These are phyloP conservation scores for Peniophora sp. DNA, from an alignment of 1,284 basidiomycete species.

Conservation along the genomic window DNA sequence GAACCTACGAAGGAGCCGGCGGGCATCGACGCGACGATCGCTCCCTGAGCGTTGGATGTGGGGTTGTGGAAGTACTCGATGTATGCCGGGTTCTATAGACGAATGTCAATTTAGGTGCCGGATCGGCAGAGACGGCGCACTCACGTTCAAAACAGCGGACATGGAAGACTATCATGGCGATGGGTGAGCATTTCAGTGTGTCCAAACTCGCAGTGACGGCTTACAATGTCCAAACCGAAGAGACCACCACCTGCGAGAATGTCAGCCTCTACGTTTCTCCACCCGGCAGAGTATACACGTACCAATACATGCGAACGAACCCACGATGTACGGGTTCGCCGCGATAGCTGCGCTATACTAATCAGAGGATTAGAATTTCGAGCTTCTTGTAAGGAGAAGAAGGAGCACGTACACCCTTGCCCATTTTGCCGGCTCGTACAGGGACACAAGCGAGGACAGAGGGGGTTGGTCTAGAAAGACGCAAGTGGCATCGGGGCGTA, in stretches of 20 bases:
- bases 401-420: neutral
- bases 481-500: neutral
- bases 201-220: too few relatives aligned
- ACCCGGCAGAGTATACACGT: too few relatives aligned
- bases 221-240: constrained; percentile 53
- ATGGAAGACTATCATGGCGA: constrained; percentile 34
- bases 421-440: neutral
- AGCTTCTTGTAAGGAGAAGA: neutral
- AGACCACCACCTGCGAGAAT: constrained; percentile 34
- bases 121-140: constrained; percentile 15
- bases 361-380: neutral
- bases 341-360: constrained; percentile 16
- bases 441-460: neutral
- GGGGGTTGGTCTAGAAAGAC: constrained; percentile 2
- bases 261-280: too few relatives aligned
- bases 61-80: constrained; percentile 20
- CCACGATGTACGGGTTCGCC: constrained; percentile 39
- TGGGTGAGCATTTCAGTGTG: too few relatives aligned
- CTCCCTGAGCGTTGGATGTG: constrained; percentile 52
- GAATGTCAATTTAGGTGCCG: too few relatives aligned
- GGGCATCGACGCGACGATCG: constrained; percentile 73
- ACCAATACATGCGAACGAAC: constrained; percentile 63
- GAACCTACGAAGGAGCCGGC: constrained; percentile 62
- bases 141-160: constrained; percentile 67
- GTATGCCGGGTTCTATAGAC: neutral